A percentile compares a stretch with the other conserved stretches of the same genome.
These are phyloP conservation scores for Globisporangium splendens DNA, from an alignment of 352 stramenopile species.

Conservation along the genomic window DNA sequence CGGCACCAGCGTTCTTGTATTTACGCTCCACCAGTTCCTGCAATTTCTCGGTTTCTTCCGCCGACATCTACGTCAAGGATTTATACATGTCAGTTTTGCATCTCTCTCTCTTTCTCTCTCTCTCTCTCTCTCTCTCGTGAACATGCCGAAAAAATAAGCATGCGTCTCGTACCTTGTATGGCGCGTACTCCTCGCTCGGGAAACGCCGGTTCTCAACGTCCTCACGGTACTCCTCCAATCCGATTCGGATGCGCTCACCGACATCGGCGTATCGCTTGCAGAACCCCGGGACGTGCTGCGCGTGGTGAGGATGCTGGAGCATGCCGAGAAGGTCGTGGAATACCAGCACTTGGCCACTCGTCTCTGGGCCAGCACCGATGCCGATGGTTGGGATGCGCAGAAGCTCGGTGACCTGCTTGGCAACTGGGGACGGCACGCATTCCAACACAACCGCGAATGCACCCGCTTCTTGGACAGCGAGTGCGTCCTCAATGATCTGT, in stretches of 20 bases:
- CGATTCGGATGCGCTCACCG: slow-evolving; percentile 90
- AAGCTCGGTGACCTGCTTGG: slow-evolving; percentile 91
- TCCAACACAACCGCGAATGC: slow-evolving; percentile 93
- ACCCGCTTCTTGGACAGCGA: slow-evolving; percentile 94
- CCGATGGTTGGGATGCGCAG: slow-evolving; percentile 98
- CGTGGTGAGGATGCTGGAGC: slow-evolving; percentile 97
- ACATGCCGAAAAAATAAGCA: neutral
- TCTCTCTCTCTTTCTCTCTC: too few relatives aligned
- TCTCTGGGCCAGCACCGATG: slow-evolving; percentile 94
- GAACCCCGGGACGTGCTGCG: slow-evolving; percentile 95
- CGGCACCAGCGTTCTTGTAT: slow-evolving; percentile 30
- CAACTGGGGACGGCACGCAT: slow-evolving; percentile 87
- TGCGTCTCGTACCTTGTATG: slow-evolving; percentile 85
- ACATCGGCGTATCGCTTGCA: slow-evolving; percentile 98
- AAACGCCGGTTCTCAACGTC: slow-evolving; percentile 96
- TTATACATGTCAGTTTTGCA: neutral
- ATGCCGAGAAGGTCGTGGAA: slow-evolving; percentile 99
- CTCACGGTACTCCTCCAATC: slow-evolving; percentile 93
- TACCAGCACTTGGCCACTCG: slow-evolving; percentile 95
- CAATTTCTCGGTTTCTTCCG: slow-evolving; percentile 75
- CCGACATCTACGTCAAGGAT: slow-evolving; percentile 53
- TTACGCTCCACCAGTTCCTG: slow-evolving; percentile 51
- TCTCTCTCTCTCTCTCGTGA: neutral
- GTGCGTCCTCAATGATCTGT: slow-evolving; percentile 94
- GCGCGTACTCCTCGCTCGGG: slow-evolving; percentile 91